Evolutionary conservation across 306 rosid species (phyloP).

Genomic region (Cotoneaster glaucophyllus): DNA sequence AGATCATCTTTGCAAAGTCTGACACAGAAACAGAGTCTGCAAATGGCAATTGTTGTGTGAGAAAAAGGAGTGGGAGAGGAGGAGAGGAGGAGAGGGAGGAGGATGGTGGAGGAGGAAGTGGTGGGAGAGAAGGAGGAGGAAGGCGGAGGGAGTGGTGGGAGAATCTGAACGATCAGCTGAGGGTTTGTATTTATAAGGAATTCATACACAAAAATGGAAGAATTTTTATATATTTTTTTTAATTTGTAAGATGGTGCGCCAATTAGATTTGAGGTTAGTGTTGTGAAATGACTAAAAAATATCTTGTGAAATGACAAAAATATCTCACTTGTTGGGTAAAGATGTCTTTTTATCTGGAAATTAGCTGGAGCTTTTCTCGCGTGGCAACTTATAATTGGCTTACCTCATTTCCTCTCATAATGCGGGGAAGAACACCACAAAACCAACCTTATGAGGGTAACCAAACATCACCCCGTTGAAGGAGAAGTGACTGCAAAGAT

Average conservation of each 20-base stretch:
- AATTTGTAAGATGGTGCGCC: not conserved
- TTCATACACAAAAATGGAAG: not conserved
- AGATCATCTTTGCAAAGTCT: too few species aligned
- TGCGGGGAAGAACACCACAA: not conserved
- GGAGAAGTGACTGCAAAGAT: not conserved
- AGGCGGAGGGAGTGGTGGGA: conserved; percentile 28
- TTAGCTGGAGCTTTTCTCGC: not conserved
- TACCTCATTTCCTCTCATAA: too few species aligned
- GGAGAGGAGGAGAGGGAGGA: too few species aligned
- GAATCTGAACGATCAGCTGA: conserved; percentile 22
- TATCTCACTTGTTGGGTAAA: not conserved
- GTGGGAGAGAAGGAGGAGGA: not conserved
- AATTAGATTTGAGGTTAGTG: not conserved
- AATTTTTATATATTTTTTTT: too few species aligned
- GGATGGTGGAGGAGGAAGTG: not conserved
- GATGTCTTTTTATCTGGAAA: conserved; percentile 1
- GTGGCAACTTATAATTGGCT: conserved; percentile 1
- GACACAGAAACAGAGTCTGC: not conserved
- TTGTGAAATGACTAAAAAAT: conserved; percentile 2
- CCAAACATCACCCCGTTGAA: not conserved
- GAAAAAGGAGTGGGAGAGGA: conserved; percentile 6
- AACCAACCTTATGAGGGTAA: too few species aligned
- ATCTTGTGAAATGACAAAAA: not conserved
- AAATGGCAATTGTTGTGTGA: not conserved
- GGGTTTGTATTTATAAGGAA: conserved; percentile 27